Evolutionary conservation across 192 early-diverging fungal species (phyloP), one percentile per base, ranked within the genome.

Genomic region (Umbelopsis vinacea): DNA sequence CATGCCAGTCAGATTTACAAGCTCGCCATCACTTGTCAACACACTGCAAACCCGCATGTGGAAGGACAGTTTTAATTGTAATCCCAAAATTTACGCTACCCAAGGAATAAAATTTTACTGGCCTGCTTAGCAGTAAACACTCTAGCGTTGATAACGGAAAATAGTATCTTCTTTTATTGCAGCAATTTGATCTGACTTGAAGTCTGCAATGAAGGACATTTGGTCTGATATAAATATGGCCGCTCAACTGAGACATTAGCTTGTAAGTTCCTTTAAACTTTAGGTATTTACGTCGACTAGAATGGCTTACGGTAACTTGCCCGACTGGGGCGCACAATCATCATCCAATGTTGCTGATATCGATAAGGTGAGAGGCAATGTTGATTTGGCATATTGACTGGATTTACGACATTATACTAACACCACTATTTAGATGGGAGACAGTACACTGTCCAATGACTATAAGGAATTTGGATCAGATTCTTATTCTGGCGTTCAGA

Each of bases 1-100:
- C 57, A 63, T 35, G 33, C 6, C 57, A 37, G 57, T 63, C 33
- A 37, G 33, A 63, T 63, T 63, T 63, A 63, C 57, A 63, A 63
- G 57, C 33, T 17, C 26, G 7, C 57, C 33, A 63, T 63, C 17
- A 63, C 3, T 63, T 63, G 29, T 19, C 17, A 38, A 35, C 29
- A 1, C 48, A 19, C n/a, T 10, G 9, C 0, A 15, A n/a, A 17
- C n/a, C 15, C 7, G 4, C 29, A 50, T 15, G 1, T 50, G 48
- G 8, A 14, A 22, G 14, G 29, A n/a, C 17, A 12, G 57, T 63
- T 19, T 6, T 63, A 19, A 63, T 63, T 63, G 57, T 37, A 63
- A 63, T 63, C 57, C 33, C 14, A 43, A n/a, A n/a, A n/a, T n/a
- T 43, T 43, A 43, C 40, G 48, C 7, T n/a, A n/a, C 2, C 48